Conservation (phyloP, 108 stramenopile genomes). For the Skeletonema tropicum region DNA sequence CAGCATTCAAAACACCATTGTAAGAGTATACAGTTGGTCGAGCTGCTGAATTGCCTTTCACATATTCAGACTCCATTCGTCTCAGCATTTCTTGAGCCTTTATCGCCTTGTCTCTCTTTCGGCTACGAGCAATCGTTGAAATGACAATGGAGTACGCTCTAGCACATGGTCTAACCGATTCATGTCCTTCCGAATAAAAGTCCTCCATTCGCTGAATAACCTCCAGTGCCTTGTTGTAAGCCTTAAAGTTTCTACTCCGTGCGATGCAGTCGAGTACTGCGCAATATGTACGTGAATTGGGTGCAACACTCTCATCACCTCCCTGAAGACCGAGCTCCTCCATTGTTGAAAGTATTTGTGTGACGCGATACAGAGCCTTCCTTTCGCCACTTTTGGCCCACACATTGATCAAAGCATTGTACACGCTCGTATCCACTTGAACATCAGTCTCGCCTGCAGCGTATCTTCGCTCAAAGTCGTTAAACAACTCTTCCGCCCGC, state of each 20-base stretch:
- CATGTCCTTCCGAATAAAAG: constrained; percentile 35
- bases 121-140: constrained; percentile 44
- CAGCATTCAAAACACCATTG: constrained; percentile 57
- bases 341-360: constrained; percentile 32
- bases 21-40: constrained; percentile 46
- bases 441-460: constrained; percentile 36
- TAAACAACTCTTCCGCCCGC: constrained; percentile 38
- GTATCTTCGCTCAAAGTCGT: constrained; percentile 35
- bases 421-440: constrained; percentile 28
- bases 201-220: constrained; percentile 48
- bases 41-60: constrained; percentile 33
- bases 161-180: constrained; percentile 36
- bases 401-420: constrained; percentile 44
- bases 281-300: constrained; percentile 43
- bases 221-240: constrained; percentile 33
- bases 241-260: constrained; percentile 39
- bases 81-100: constrained; percentile 43
- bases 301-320: constrained; percentile 39
- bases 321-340: constrained; percentile 42
- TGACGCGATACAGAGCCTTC: constrained; percentile 37
- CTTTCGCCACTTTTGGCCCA: constrained; percentile 45
- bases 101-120: constrained; percentile 40
- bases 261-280: constrained; percentile 35
- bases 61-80: constrained; percentile 42
- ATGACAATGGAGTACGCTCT: constrained; percentile 44